These are phyloP conservation scores for Cyclotella atomus DNA, from an alignment of 108 stramenopile species.

Conservation along the genomic window DNA sequence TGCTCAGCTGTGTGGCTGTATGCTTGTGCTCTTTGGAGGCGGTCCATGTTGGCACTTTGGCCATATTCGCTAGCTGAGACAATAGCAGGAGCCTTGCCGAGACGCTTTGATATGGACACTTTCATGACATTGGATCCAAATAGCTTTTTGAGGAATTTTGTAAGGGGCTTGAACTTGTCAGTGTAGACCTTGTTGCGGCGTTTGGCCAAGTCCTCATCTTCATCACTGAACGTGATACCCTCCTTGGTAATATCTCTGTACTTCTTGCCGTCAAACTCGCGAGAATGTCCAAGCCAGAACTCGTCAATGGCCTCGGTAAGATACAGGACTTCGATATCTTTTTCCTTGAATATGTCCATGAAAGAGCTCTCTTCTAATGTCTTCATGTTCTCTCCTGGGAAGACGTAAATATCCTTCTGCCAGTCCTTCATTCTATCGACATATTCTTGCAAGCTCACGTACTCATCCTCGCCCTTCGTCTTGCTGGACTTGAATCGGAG, in stretches of 20 bases:
- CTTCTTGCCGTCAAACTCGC: slow-evolving; percentile 87
- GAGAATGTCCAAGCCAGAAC: slow-evolving; percentile 83
- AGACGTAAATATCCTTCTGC: slow-evolving; percentile 97
- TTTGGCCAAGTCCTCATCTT: slow-evolving; percentile 93
- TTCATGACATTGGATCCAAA: slow-evolving; percentile 87
- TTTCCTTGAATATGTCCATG: slow-evolving; percentile 87
- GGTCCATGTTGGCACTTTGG: slow-evolving; percentile 98
- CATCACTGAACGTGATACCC: slow-evolving; percentile 96
- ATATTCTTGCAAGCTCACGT: slow-evolving; percentile 89
- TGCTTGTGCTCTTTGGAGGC: slow-evolving; percentile 98
- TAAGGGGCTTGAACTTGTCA: slow-evolving; percentile 93
- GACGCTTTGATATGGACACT: slow-evolving; percentile 89
- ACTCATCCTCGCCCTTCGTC: slow-evolving; percentile 72
- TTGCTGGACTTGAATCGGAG: slow-evolving; percentile 93
- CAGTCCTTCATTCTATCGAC: slow-evolving; percentile 96
- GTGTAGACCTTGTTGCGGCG: slow-evolving; percentile 94
- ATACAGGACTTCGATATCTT: slow-evolving; percentile 96
- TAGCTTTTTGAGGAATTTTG: slow-evolving; percentile 94
- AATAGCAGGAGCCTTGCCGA: slow-evolving; percentile 92
- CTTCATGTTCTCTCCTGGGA: slow-evolving; percentile 90
- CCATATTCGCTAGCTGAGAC: slow-evolving; percentile 93
- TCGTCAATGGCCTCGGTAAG: slow-evolving; percentile 97
- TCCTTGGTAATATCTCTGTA: slow-evolving; percentile 94
- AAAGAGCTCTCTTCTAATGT: slow-evolving; percentile 90
- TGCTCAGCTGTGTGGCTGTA: slow-evolving; percentile 71